A percentile compares a stretch with the other conserved stretches of the same genome.
Evolutionary conservation across 495 filamentous ascomycete species (phyloP).

Genomic region (Xylaria telfairii): DNA sequence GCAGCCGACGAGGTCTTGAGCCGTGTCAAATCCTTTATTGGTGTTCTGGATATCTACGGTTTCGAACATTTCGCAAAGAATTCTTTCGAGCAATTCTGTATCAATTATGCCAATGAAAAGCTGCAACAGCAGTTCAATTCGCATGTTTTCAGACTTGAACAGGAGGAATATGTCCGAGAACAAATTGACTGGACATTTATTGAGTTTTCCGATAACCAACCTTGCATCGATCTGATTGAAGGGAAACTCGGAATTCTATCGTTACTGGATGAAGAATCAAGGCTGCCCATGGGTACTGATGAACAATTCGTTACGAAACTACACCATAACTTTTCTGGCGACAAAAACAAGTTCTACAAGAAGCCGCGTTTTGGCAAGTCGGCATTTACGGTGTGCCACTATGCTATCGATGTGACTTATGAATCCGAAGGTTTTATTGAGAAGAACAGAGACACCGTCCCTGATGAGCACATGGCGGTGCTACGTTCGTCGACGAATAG

Average conservation of each 20-base stretch:
- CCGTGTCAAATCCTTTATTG: conserved; percentile 91
- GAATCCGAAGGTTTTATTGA: conserved; percentile 99
- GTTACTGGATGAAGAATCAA: conserved; percentile 93
- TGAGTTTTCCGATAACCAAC: conserved; percentile 99
- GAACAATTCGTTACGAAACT: conserved; percentile 98
- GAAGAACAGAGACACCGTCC: conserved; percentile 98
- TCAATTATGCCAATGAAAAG: conserved; percentile 99
- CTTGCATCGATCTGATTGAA: conserved; percentile 99
- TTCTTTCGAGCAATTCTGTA: conserved; percentile 99
- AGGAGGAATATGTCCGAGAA: conserved; percentile 96
- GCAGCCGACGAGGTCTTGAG: conserved; percentile 86
- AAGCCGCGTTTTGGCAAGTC: conserved; percentile 98
- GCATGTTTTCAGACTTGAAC: conserved; percentile 99
- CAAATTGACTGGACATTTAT: conserved; percentile 99
- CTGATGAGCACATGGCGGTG: conserved; percentile 96
- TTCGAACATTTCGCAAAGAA: conserved; percentile 99
- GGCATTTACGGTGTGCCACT: conserved; percentile 97
- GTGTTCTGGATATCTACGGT: conserved; percentile 99
- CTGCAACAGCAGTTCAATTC: conserved; percentile 99
- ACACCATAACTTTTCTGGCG: conserved; percentile 87
- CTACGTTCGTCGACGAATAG: conserved; percentile 81
- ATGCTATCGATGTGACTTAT: conserved; percentile 97
- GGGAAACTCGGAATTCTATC: conserved; percentile 93
- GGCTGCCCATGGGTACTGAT: conserved; percentile 95
- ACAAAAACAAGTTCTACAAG: conserved; percentile 98